These are phyloP conservation scores for Diplogelasinospora grovesii DNA, from an alignment of 495 filamentous ascomycete genomes.

Conservation along the genomic window DNA sequence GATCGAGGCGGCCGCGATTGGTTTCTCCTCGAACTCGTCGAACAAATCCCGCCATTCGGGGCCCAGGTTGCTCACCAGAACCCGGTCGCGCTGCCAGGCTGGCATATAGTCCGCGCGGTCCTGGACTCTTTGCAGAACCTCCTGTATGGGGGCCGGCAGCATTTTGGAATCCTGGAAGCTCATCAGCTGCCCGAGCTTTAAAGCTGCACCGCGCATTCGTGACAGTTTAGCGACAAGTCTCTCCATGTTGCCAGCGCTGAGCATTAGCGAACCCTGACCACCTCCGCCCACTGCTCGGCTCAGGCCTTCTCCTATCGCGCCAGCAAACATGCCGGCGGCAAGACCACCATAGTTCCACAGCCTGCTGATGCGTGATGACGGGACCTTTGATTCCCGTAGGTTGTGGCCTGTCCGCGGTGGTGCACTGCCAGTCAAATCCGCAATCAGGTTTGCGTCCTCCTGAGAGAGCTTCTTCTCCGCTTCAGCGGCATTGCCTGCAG, in stretches of 20 bases:
- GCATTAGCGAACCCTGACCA: slow-evolving; percentile 66
- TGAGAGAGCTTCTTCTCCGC: not conserved
- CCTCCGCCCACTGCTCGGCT: slow-evolving; percentile 58
- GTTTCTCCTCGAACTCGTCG: slow-evolving; percentile 76
- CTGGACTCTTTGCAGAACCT: slow-evolving; percentile 88
- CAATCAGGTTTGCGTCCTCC: slow-evolving; percentile 12
- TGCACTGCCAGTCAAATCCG: slow-evolving; percentile 7
- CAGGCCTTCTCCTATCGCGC: slow-evolving; percentile 78
- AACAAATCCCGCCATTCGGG: slow-evolving; percentile 81
- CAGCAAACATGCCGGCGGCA: slow-evolving; percentile 91
- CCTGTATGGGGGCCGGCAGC: slow-evolving; percentile 75
- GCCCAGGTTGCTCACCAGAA: slow-evolving; percentile 72
- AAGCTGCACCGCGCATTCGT: slow-evolving; percentile 91
- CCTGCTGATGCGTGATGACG: slow-evolving; percentile 76
- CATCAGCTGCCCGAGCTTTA: slow-evolving; percentile 98
- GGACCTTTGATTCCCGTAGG: slow-evolving; percentile 84
- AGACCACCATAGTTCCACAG: slow-evolving; percentile 93
- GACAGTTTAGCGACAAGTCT: slow-evolving; percentile 86
- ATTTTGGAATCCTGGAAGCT: slow-evolving; percentile 98
- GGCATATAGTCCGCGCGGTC: slow-evolving; percentile 99
- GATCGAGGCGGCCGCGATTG: slow-evolving; percentile 95
- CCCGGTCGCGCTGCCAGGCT: slow-evolving; percentile 77
- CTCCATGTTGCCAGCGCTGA: slow-evolving; percentile 86
- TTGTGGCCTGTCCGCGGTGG: slow-evolving; percentile 43
- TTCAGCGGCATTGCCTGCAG: too few relatives aligned